phyloP scores from a whole-genome alignment of 2,329 filamentous ascomycete genomes.

The Clarireedia monteithiana region DNA sequence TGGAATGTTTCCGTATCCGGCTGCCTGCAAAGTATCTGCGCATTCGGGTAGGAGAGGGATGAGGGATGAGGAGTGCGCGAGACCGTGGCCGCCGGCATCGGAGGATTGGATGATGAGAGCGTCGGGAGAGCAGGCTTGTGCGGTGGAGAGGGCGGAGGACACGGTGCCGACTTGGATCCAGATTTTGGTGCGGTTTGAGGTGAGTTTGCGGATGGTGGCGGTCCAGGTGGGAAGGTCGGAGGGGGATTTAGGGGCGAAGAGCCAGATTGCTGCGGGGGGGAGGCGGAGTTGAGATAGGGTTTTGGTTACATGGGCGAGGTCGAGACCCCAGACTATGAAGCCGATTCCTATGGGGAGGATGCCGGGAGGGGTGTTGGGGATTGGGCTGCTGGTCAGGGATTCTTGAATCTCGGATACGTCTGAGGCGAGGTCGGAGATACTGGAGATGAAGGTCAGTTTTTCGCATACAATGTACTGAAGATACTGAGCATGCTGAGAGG shows the following conservation, averaged over 20 bases:
- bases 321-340: slow-evolving; percentile 38
- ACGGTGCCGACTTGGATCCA: slow-evolving; percentile 32
- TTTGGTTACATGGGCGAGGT: slow-evolving; percentile 28
- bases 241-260: slow-evolving; percentile 35
- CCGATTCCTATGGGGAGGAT: slow-evolving; percentile 40
- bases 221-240: slow-evolving; percentile 27
- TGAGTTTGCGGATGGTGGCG: slow-evolving; percentile 20
- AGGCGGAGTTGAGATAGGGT: slow-evolving; percentile 26
- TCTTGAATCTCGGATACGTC: slow-evolving; percentile 4
- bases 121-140: slow-evolving; percentile 24
- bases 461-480: background rate
- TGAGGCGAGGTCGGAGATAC: slow-evolving; percentile 1
- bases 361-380: slow-evolving; percentile 7
- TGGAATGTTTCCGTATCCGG: slow-evolving; percentile 21
- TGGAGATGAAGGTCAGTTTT: background rate
- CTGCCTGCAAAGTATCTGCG: slow-evolving; percentile 22
- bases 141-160: slow-evolving; percentile 20
- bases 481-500: too few species aligned
- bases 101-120: slow-evolving; percentile 31
- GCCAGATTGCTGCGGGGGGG: slow-evolving; percentile 36
- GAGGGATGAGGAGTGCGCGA: slow-evolving; percentile 26
- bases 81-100: slow-evolving; percentile 33
- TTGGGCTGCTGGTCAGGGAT: slow-evolving; percentile 8
- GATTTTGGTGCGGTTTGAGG: slow-evolving; percentile 22
- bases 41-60: slow-evolving; percentile 31